Base-by-base conservation (phyloP, 164 flowering plant genomes). In the Vitis riparia region DNA sequence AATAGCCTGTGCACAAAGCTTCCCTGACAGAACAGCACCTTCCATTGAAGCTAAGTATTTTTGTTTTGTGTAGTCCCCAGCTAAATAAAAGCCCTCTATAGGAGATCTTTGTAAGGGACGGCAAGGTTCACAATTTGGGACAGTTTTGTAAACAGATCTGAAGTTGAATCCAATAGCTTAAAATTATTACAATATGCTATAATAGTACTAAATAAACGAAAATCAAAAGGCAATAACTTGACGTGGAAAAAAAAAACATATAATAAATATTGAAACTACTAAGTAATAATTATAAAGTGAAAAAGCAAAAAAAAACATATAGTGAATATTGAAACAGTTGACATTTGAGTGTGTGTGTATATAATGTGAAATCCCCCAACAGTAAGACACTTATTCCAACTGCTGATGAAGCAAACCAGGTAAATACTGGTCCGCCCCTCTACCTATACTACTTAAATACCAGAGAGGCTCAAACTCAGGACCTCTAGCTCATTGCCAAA, bases 41-140 rank as follows among this genome's bases (percentile, higher is more conserved):
- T 95, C 99, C 99, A 95, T 95, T 51, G 99, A 95, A 69, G 99
- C 99, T 84, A 95, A 83, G 78, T 95, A 95, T 76, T 93, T 95
- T 75, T 95, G 99, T 74, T 93, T 95, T 62, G 99, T 95, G 82
- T 90, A 95, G 73, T 95, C 98, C 65, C 97, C 99, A 48, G 98
- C 91, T 78, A 95, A 82, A 76, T 95, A 95, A 71, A 95, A 93
- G 11, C 99, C 99, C 70, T 90, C 86, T 52, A 95, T 47, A 0
- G 99, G 99, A 65, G 99, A 93, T 81, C 88, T 88, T 83, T 95
- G 98, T 30, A 89, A 71, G 14, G 98, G 99, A 8, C 97, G 98
- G 69, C 93, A 91, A 63, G 97, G 98, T 75, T 95, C 98, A 75
- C 93, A 88, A 67, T 86, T 77, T 17, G 99, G 99, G 13, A 90